Base-by-base conservation (phyloP, 352 stramenopile species). In the Achlya hypogyna region DNA sequence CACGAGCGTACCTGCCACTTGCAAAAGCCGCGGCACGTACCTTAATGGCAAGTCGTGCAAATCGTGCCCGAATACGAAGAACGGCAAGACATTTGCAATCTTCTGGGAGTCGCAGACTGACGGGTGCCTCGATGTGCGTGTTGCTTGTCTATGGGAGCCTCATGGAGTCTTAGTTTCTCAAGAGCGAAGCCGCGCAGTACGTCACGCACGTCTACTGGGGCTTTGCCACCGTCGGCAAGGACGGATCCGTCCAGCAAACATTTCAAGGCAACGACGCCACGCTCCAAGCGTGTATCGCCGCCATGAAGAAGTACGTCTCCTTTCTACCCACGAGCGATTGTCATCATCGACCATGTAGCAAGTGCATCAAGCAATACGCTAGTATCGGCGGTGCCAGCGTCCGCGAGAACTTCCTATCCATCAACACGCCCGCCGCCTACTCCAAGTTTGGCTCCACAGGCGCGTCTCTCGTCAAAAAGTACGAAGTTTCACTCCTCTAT, bases 91-190 rank as follows among this genome's bases (percentile, higher is more conserved):
- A n/a, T 62, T 62, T 29, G 38, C 25, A 8, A 32, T 62, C 16
- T 62, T 62, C 49, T 62, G 53, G 53, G 53, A 62, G 35, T 62
- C 53, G 20, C 53, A 62, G 25, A 32, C 53, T 32, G 53, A 62
- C 31, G 53, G 53, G 8, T 62, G 53, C 53, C 53, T 34, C 18
- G 53, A 62, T 16, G 53, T 62, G 31, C 22, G 31, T 6, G 6
- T 6, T n/a, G 5, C 53, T 9, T 31, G 18, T 29, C 3, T 62
- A 60, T 45, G 38, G 12, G 12, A 45, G n/a, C 38, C 6, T 16
- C 34, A 18, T 42, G 28, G 8, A 22, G 25, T 40, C 5, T 6
- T 62, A 62, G 53, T 62, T 62, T 62, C 31, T 31, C 31, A 31
- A 25, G 53, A 62, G 53, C 31, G 53, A 62, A 20, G 31, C 31